Evolutionary conservation across 208 protist genomes (phyloP).

Genomic region (Angomonas ambiguus): DNA sequence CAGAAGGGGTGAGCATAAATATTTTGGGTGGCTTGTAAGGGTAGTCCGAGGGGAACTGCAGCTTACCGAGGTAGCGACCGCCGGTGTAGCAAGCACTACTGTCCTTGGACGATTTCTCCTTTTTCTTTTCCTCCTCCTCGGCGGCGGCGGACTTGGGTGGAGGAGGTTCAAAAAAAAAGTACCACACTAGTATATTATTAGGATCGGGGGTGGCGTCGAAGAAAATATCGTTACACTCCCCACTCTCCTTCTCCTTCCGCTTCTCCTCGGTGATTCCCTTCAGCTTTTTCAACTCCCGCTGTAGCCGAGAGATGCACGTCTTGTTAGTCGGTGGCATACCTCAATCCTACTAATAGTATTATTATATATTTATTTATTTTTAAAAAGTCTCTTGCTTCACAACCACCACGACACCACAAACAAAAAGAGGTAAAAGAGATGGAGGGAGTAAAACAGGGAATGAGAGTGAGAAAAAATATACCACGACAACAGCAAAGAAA

Average conservation of each 20-base stretch:
- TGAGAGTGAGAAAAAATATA: neutral
- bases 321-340: slow-evolving; percentile 8
- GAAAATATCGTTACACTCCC: slow-evolving; percentile 7
- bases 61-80: slow-evolving; percentile 95
- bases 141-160: neutral
- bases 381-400: too few species aligned
- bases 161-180: slow-evolving; percentile 24
- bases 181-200: slow-evolving; percentile 94
- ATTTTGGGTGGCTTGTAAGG: slow-evolving; percentile 94
- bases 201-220: slow-evolving; percentile 42
- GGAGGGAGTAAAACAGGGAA: neutral
- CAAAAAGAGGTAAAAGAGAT: neutral
- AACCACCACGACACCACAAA: too few species aligned
- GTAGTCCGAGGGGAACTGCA: slow-evolving; percentile 94
- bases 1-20: slow-evolving; percentile 80
- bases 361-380: too few species aligned
- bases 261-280: neutral
- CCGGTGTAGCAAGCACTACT: slow-evolving; percentile 60
- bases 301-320: slow-evolving; percentile 32
- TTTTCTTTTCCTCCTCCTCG: neutral
- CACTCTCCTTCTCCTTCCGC: neutral
- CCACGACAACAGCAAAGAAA: neutral
- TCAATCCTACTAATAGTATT: neutral
- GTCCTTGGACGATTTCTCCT: too few species aligned
- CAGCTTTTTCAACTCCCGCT: neutral